phyloP scores from a whole-genome alignment of 2,329 filamentous ascomycete genomes.

The Metarhizium guizhouense region DNA sequence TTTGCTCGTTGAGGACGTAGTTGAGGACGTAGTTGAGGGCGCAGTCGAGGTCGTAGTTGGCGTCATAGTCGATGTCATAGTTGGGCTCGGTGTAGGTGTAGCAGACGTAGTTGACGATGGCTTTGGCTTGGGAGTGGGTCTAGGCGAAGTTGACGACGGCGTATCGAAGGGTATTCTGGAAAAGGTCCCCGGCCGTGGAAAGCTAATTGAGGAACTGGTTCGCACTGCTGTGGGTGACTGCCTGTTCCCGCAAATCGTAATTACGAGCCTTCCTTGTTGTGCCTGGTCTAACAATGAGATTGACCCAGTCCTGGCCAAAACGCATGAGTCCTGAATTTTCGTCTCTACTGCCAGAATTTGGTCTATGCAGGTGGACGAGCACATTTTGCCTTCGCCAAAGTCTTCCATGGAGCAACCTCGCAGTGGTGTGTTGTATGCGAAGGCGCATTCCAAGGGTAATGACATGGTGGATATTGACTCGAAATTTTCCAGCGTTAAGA shows the following conservation, averaged over 20 bases:
- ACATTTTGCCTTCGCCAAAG: slow-evolving; percentile 24
- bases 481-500: slow-evolving; percentile 29
- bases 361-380: slow-evolving; percentile 27
- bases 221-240: slow-evolving; percentile 7
- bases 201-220: slow-evolving; percentile 1
- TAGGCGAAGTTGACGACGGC: not conserved
- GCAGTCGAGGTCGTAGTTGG: not conserved
- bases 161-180: slow-evolving; percentile 1
- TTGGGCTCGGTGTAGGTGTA: not conserved
- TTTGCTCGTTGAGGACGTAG: too few species aligned
- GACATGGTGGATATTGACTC: slow-evolving; percentile 28
- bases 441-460: slow-evolving; percentile 27
- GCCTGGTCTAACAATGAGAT: slow-evolving; percentile 28
- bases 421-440: slow-evolving; percentile 33
- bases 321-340: slow-evolving; percentile 20
- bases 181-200: not conserved
- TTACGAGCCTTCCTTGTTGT: slow-evolving; percentile 26
- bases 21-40: not conserved
- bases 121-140: not conserved
- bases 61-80: not conserved
- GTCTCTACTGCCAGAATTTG: slow-evolving; percentile 19
- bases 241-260: slow-evolving; percentile 22
- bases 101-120: slow-evolving; percentile 1
- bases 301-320: slow-evolving; percentile 12
- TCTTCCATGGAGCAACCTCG: slow-evolving; percentile 26